Conservation (phyloP, 2,329 filamentous ascomycete genomes). For the Aspergillus eucalypticola region DNA sequence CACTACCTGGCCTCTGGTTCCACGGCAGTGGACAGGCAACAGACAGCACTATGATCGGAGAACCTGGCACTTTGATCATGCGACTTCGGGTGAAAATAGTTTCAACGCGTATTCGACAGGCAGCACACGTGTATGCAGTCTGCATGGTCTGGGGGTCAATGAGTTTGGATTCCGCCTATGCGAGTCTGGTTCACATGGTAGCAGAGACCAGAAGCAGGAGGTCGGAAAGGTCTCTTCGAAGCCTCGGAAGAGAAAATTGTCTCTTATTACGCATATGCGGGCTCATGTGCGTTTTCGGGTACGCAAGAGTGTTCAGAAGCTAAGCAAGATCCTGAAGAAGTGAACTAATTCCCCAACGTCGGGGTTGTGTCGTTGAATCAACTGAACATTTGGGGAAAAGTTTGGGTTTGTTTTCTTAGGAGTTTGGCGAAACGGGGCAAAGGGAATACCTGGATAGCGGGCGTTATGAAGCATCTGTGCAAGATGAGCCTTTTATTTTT, state of each 20-base stretch:
- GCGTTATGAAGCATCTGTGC: background rate
- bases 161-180: background rate
- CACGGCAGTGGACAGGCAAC: background rate
- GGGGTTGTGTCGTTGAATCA: background rate
- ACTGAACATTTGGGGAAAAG: background rate
- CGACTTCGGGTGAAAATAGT: background rate
- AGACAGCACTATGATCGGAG: background rate
- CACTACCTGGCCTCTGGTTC: background rate
- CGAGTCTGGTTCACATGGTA: background rate
- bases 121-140: slow-evolving; percentile 6
- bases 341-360: background rate
- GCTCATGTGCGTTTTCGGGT: slow-evolving; percentile 17
- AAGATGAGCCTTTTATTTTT: too few species aligned
- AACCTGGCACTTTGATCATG: background rate
- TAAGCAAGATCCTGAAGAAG: slow-evolving; percentile 24
- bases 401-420: background rate
- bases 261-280: slow-evolving; percentile 19
- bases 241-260: slow-evolving; percentile 14
- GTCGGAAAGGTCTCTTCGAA: background rate
- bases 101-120: background rate
- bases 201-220: background rate
- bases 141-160: background rate
- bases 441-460: background rate
- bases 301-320: slow-evolving; percentile 18
- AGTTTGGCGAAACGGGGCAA: background rate